Evolutionary conservation across 139 green algal genomes (phyloP).

Genomic region (Bryopsis sp.): DNA sequence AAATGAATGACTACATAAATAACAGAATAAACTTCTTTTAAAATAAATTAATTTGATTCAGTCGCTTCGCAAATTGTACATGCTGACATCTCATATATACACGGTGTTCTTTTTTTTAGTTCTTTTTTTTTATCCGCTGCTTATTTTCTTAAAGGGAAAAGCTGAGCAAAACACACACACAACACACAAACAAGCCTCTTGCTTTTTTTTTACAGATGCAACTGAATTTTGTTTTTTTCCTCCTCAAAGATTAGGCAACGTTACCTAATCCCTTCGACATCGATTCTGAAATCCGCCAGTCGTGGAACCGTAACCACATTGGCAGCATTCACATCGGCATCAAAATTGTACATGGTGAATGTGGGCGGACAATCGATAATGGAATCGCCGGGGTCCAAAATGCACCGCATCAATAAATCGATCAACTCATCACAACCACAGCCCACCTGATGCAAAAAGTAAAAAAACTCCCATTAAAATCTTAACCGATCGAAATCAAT

Average conservation of each 20-base stretch:
- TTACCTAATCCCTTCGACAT: constrained; percentile 72
- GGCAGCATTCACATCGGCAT: constrained; percentile 88
- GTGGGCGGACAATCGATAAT: constrained; percentile 92
- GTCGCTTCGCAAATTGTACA: too few species aligned
- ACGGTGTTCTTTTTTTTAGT: too few species aligned
- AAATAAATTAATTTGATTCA: too few species aligned
- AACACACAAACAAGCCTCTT: too few species aligned
- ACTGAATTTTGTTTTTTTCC: not conserved
- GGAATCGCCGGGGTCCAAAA: constrained; percentile 84
- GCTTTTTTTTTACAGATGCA: constrained; percentile 2
- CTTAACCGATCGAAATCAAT: not conserved
- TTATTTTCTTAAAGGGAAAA: too few species aligned
- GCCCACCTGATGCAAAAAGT: constrained; percentile 60
- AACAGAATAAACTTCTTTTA: too few species aligned
- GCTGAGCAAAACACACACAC: too few species aligned
- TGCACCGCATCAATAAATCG: constrained; percentile 87
- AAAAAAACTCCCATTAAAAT: not conserved
- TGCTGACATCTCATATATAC: too few species aligned
- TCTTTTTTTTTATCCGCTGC: too few species aligned
- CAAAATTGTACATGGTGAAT: constrained; percentile 98
- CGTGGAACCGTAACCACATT: constrained; percentile 75
- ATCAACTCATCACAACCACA: constrained; percentile 92
- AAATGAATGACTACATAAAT: too few species aligned
- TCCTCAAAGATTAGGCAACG: not conserved
- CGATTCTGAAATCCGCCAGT: constrained; percentile 70